phyloP scores from a whole-genome alignment of 345 rosid species.

The Gossypium longicalyx region DNA sequence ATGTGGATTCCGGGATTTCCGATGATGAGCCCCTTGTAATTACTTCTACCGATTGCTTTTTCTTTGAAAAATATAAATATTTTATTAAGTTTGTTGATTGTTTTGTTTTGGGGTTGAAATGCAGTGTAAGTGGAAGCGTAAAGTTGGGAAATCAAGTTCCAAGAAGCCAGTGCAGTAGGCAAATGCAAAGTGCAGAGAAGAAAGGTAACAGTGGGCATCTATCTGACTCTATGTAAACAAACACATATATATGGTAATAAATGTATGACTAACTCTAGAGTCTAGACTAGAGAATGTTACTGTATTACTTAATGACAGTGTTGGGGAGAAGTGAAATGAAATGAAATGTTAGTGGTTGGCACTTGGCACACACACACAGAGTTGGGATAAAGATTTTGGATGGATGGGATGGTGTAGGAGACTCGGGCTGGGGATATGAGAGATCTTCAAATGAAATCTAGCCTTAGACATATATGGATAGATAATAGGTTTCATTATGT shows the following conservation, averaged over 20 bases:
- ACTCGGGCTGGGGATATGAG: too few species aligned
- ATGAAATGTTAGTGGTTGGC: not conserved
- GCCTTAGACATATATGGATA: not conserved
- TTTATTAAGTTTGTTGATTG: conserved; percentile 14
- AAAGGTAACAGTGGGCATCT: not conserved
- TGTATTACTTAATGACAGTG: not conserved
- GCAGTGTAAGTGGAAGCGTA: conserved; percentile 80
- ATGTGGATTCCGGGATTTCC: conserved; percentile 48
- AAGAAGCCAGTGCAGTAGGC: conserved; percentile 36
- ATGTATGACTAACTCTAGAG: not conserved
- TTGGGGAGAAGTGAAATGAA: not conserved
- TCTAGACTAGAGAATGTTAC: not conserved
- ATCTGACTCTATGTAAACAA: not conserved
- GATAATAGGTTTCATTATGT: not conserved
- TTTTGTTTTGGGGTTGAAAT: conserved; percentile 6
- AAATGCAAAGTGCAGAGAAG: not conserved
- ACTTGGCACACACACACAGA: not conserved
- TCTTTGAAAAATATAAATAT: not conserved
- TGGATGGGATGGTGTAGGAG: not conserved
- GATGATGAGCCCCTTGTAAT: conserved; percentile 94
- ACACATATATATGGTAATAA: not conserved
- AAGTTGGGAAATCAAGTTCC: conserved; percentile 46
- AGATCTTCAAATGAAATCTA: not conserved
- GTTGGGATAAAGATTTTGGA: not conserved
- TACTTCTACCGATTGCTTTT: conserved; percentile 1